Evolutionary conservation across 139 green algal genomes (phyloP).

Genomic region (Chlamydomonas sphaeroides): DNA sequence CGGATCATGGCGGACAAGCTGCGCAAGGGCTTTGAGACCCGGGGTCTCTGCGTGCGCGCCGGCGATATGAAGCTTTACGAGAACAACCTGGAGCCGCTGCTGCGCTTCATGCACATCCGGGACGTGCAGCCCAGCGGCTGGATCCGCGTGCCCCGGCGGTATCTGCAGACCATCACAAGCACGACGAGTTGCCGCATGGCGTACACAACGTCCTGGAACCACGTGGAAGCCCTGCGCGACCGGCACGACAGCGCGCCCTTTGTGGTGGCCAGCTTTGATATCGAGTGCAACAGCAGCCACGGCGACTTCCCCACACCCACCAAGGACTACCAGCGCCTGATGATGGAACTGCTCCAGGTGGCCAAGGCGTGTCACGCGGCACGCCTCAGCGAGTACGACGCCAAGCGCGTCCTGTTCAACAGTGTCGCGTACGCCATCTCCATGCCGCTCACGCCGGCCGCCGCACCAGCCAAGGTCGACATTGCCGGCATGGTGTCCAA

Average conservation of each 20-base stretch:
- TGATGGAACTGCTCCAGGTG: background rate
- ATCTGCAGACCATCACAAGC: too few species aligned
- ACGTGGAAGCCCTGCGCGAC: background rate
- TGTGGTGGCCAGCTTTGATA: constrained; percentile 30
- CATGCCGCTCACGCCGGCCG: too few species aligned
- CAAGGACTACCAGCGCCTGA: constrained; percentile 42
- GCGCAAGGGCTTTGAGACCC: too few species aligned
- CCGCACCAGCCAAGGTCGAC: too few species aligned
- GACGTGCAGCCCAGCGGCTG: background rate
- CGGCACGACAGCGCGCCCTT: constrained; percentile 13
- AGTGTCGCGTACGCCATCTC: background rate
- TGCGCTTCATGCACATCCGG: background rate
- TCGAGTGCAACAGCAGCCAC: constrained; percentile 43
- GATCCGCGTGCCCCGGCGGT: too few species aligned
- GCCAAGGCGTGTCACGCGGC: background rate
- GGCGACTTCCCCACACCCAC: constrained; percentile 38
- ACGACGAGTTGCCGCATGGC: too few species aligned
- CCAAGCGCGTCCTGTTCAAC: background rate
- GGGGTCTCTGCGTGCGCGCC: too few species aligned
- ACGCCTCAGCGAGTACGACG: background rate
- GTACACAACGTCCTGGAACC: too few species aligned
- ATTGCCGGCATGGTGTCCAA: background rate
- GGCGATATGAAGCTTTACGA: background rate
- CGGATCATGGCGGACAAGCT: too few species aligned
- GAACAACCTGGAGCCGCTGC: background rate